Percentiles rank a stretch among this genome's conserved stretches.
phyloP scores from a whole-genome alignment of 208 protist genomes.

The Crithidia bombi region DNA sequence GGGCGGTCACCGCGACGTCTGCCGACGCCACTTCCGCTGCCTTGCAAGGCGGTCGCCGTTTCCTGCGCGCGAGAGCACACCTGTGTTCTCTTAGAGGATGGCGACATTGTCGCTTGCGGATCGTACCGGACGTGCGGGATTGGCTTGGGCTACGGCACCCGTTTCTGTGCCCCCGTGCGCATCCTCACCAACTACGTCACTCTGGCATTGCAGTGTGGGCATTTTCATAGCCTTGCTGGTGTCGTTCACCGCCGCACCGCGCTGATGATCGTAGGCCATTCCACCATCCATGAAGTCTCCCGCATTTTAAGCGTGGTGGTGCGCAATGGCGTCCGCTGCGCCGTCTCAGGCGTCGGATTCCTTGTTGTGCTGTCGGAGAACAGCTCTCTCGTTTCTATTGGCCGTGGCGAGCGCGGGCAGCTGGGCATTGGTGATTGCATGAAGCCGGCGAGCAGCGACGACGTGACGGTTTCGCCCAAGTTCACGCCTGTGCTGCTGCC shows the following conservation, averaged over 20 bases:
- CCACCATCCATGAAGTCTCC: conserved; percentile 40
- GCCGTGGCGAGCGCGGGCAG: conserved; percentile 64
- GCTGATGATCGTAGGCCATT: conserved; percentile 42
- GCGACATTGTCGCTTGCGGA: conserved; percentile 79
- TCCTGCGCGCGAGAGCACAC: conserved; percentile 66
- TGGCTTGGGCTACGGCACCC: conserved; percentile 49
- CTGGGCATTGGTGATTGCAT: conserved; percentile 57
- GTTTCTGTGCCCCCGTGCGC: conserved; percentile 38
- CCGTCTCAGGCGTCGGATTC: conserved; percentile 58
- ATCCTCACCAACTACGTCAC: conserved; percentile 66
- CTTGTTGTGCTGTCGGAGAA: conserved; percentile 56
- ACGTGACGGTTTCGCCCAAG: conserved; percentile 34
- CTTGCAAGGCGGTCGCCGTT: conserved; percentile 55
- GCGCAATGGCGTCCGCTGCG: conserved; percentile 44
- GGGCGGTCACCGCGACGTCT: conserved; percentile 24
- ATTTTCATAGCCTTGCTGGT: conserved; percentile 47
- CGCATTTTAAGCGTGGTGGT: conserved; percentile 41
- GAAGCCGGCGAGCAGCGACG: conserved; percentile 18
- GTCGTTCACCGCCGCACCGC: conserved; percentile 47
- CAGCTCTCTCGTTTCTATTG: conserved; percentile 45
- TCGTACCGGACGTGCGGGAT: conserved; percentile 45
- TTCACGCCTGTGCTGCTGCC: conserved; percentile 40
- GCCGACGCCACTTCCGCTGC: conserved; percentile 47
- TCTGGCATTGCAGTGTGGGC: conserved; percentile 43
- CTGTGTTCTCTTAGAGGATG: conserved; percentile 63